Evolutionary conservation across 2,329 filamentous ascomycete species (phyloP), one percentile per base, ranked within the genome.

Genomic region (Teratosphaeria zuluensis): DNA sequence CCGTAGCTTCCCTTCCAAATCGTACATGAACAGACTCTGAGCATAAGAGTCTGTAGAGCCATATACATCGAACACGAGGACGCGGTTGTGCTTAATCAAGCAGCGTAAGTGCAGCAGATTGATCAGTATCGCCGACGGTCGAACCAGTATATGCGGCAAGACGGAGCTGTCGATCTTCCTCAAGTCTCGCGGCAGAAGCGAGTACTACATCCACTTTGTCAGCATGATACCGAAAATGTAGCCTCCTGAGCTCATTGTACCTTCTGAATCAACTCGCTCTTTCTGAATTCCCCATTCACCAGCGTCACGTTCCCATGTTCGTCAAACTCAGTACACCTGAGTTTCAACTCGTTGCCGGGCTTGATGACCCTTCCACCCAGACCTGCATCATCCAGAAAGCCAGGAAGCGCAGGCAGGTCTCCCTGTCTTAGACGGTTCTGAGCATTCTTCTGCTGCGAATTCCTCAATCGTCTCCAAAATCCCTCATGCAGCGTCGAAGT

Each of bases 101-200:
- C 96, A 94, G 61, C 94, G 89, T 54, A 99, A 84, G 73, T 99
- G 94, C n/a, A 97, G 84, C 11, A 99, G 81, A 70, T 97, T 99
- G 66, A 99, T 88, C 1, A 99, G 81, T 63, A 99, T 97, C 4
- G 92, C 90, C 7, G 89, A 92, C 6, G 90, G 91, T 35, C 94
- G 90, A 63, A 99, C 86, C 64, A 97, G 86, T 59, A 99, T 97
- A 70, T 96, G 92, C 8, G 94, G 94, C 24, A 99, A 83, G 61
- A 95, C 89, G 59, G 90, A 96, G 14, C 92, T 96, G 73, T 99
- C 94, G 69, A 99, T 96, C 76, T 99, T 99, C 68, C 94, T 89
- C 58, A 99, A 80, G 78, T 99, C 94, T 62, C 94, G 92, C 58
- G 94, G 92, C 54, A 96, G 82, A 30, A 97, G 82, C 51, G 92